These are phyloP conservation scores for Aegilops speltoides DNA, from an alignment of 176 grass and related monocot genomes.

Conservation along the genomic window DNA sequence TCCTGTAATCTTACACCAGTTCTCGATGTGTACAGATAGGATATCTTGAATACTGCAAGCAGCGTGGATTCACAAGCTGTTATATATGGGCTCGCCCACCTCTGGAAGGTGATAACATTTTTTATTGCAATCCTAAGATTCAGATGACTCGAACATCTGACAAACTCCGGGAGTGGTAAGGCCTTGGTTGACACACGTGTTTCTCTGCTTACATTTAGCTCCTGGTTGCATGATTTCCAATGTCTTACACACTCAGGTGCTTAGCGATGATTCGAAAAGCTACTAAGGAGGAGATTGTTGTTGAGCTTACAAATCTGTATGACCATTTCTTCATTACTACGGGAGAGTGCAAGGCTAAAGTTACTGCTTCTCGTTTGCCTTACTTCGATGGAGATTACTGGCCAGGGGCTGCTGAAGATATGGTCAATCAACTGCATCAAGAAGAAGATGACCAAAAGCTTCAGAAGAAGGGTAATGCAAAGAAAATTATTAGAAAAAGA, in stretches of 20 bases:
- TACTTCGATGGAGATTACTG: constrained; percentile 99
- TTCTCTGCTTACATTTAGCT: constrained; percentile 1
- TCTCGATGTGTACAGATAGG: constrained; percentile 75
- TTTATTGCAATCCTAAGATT: constrained; percentile 99
- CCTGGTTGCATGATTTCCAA: constrained; percentile 6
- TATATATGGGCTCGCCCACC: constrained; percentile 99
- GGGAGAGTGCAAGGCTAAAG: constrained; percentile 89
- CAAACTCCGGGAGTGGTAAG: constrained; percentile 93
- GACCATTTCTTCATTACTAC: constrained; percentile 82
- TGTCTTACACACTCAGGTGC: constrained; percentile 60
- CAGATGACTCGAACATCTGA: constrained; percentile 99
- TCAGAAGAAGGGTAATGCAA: constrained; percentile 90
- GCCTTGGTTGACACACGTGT: constrained; percentile 10
- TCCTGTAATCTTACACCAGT: constrained; percentile 18
- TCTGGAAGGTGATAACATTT: constrained; percentile 96
- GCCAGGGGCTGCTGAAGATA: constrained; percentile 97
- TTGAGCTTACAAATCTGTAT: constrained; percentile 87
- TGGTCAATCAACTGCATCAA: constrained; percentile 90
- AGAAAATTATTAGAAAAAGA: constrained; percentile 91
- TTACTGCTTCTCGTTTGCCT: constrained; percentile 88
- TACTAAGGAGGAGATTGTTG: constrained; percentile 86
- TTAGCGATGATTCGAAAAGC: constrained; percentile 97
- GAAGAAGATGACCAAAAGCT: constrained; percentile 88
- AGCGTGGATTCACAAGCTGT: constrained; percentile 98
- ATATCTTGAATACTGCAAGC: constrained; percentile 99